Evolutionary conservation across 352 stramenopile species (phyloP).

Genomic region (Elongisporangium anandrum): DNA sequence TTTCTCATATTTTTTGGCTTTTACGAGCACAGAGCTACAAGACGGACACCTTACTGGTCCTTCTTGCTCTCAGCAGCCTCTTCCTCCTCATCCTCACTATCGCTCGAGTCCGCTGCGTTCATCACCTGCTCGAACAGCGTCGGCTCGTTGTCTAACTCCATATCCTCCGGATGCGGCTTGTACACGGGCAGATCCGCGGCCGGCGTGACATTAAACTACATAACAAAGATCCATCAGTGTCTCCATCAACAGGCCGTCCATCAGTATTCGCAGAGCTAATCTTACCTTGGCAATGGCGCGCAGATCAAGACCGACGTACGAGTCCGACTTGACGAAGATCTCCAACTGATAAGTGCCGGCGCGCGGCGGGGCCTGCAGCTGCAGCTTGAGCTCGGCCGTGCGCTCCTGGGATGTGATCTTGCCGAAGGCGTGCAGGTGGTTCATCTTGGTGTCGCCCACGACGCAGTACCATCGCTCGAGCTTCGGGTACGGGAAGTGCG

Average conservation of each 20-base stretch:
- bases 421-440: constrained; percentile 95
- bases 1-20: background rate
- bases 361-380: constrained; percentile 94
- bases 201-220: constrained; percentile 92
- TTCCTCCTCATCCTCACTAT: constrained; percentile 83
- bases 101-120: constrained; percentile 80
- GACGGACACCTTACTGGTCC: constrained; percentile 23
- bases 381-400: constrained; percentile 89
- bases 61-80: constrained; percentile 55
- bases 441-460: constrained; percentile 90
- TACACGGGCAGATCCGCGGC: constrained; percentile 93
- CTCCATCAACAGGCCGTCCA: constrained; percentile 1
- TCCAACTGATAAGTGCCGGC: constrained; percentile 96
- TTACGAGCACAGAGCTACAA: background rate
- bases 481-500: constrained; percentile 94
- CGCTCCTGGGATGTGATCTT: constrained; percentile 93
- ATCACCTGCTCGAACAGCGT: constrained; percentile 99
- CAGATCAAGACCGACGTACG: constrained; percentile 97
- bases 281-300: constrained; percentile 84
- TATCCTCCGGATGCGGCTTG: constrained; percentile 96
- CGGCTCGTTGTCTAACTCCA: constrained; percentile 98
- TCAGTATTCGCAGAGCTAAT: constrained; percentile 4
- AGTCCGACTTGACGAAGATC: constrained; percentile 97
- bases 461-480: constrained; percentile 97
- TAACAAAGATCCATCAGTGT: constrained; percentile 7